A percentile compares a stretch with the other conserved stretches of the same genome.
Conservation (phyloP, 2,329 filamentous ascomycete genomes). For the Tolypocladium ovalisporum region DNA sequence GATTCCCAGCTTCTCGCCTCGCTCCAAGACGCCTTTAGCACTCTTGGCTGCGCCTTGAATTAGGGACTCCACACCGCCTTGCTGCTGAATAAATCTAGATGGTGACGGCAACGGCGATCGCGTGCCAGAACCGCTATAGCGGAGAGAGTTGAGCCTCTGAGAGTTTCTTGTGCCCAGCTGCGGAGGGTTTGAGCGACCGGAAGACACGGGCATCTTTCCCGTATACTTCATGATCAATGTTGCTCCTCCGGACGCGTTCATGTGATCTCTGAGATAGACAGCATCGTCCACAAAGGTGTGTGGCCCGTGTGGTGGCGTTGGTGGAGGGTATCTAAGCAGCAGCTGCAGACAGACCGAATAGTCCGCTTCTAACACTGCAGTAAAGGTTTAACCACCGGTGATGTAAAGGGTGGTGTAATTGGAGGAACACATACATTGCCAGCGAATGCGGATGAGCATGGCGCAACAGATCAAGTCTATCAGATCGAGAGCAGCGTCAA, state of each 20-base stretch:
- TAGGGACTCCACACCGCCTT: conserved; percentile 55
- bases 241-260: conserved; percentile 49
- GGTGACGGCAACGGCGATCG: conserved; percentile 36
- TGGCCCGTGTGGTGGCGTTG: conserved; percentile 50
- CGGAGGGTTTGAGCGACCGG: neutral
- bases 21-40: conserved; percentile 62
- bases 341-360: conserved; percentile 77
- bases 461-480: conserved; percentile 87
- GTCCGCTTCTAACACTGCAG: conserved; percentile 68
- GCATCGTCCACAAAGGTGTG: conserved; percentile 81
- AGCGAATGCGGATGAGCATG: conserved; percentile 86
- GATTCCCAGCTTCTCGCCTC: conserved; percentile 65
- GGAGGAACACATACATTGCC: conserved; percentile 55
- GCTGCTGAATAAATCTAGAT: conserved; percentile 42
- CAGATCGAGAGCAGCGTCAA: conserved; percentile 68
- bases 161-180: conserved; percentile 23
- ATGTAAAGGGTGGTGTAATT: conserved; percentile 13
- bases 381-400: neutral
- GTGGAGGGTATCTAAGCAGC: conserved; percentile 72
- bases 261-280: conserved; percentile 57
- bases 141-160: conserved; percentile 22
- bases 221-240: conserved; percentile 64
- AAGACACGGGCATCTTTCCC: conserved; percentile 32
- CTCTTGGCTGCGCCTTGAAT: conserved; percentile 69
- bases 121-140: conserved; percentile 27